Conservation (phyloP, 2,329 filamentous ascomycete species). For the Rutstroemia sp. region DNA sequence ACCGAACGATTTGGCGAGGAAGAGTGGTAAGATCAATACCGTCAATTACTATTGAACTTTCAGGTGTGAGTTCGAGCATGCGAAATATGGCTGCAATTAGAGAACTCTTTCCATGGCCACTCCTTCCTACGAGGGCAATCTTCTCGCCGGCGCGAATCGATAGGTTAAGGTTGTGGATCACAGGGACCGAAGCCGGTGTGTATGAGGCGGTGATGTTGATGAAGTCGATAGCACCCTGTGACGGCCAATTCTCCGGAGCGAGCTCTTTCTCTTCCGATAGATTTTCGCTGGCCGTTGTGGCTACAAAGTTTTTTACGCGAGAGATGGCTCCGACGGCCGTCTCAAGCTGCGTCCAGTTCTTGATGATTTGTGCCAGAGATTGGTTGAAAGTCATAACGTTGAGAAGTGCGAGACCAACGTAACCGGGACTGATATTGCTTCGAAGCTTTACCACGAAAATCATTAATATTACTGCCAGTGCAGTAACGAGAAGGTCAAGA, state of each 20-base stretch:
- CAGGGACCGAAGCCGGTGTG: constrained; percentile 17
- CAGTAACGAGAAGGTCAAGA: constrained; percentile 18
- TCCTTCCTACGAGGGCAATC: constrained; percentile 41
- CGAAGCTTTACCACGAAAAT: constrained; percentile 30
- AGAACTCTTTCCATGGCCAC: constrained; percentile 35
- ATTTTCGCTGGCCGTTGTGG: constrained; percentile 15
- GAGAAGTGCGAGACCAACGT: constrained; percentile 27
- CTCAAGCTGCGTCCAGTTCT: constrained; percentile 24
- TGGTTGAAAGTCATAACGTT: constrained; percentile 26
- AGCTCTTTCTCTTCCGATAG: constrained; percentile 9
- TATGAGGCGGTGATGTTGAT: constrained; percentile 27
- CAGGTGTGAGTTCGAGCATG: constrained; percentile 38
- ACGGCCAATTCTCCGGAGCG: constrained; percentile 19
- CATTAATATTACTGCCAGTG: constrained; percentile 29
- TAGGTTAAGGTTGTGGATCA: constrained; percentile 31
- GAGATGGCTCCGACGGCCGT: constrained; percentile 25
- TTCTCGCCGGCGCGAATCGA: constrained; percentile 46
- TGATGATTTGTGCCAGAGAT: constrained; percentile 18
- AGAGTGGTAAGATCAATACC: constrained; percentile 38
- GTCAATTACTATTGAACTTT: constrained; percentile 37
- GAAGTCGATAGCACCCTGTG: constrained; percentile 29
- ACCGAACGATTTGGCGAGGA: constrained; percentile 38
- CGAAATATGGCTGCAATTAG: constrained; percentile 42
- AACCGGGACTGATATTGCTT: constrained; percentile 20
- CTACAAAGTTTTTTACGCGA: constrained; percentile 16